Percentiles rank a stretch among this genome's conserved stretches.
Evolutionary conservation across 2,329 filamentous ascomycete genomes (phyloP).

Genomic region (Cryphonectria carpinicola): DNA sequence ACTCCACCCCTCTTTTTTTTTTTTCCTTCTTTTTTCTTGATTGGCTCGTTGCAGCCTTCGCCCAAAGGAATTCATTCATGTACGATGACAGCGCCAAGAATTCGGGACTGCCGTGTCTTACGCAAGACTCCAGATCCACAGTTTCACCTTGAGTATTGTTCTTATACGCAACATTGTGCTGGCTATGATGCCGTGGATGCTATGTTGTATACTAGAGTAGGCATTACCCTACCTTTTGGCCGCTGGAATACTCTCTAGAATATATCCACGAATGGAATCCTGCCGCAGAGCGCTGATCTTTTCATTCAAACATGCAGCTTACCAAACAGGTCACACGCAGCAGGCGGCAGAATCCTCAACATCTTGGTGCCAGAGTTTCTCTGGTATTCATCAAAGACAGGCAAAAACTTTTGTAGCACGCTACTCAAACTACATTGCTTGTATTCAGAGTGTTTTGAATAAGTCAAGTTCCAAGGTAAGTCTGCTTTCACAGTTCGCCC

Average conservation of each 20-base stretch:
- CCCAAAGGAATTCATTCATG: not conserved
- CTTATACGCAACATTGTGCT: not conserved
- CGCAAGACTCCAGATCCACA: not conserved
- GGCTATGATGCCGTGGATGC: too few relatives aligned
- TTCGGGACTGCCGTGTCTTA: not conserved
- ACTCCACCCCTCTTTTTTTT: not conserved
- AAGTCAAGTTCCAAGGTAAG: too few relatives aligned
- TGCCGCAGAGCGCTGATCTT: not conserved
- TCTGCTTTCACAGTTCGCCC: too few relatives aligned
- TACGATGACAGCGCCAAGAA: slow-evolving; percentile 1
- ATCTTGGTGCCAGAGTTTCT: too few relatives aligned
- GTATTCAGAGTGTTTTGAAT: too few relatives aligned
- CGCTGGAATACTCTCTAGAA: not conserved
- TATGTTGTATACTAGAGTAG: not conserved
- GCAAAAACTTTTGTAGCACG: too few relatives aligned
- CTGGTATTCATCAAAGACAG: not conserved
- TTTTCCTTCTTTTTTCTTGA: not conserved
- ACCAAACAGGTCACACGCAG: not conserved
- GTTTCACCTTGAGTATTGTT: not conserved
- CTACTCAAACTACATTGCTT: too few relatives aligned
- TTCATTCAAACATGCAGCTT: not conserved
- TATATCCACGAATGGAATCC: not conserved
- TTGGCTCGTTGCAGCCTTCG: too few relatives aligned
- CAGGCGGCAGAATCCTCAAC: not conserved
- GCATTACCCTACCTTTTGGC: not conserved